Evolutionary conservation across 305 asterid genomes (phyloP).

Genomic region (Solanum hybrid): DNA sequence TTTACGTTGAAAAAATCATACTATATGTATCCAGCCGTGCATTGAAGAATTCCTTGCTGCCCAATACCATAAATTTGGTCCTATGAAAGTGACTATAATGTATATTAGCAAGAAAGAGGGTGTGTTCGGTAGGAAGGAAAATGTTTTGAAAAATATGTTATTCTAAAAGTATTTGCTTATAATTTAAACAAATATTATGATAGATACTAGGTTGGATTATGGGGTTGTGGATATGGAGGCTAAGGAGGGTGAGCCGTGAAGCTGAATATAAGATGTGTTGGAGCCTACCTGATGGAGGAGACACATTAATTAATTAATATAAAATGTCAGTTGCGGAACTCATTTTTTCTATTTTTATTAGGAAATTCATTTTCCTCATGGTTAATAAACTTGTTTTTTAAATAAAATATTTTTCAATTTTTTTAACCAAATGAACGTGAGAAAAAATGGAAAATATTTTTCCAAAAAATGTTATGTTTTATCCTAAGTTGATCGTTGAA

Average conservation of each 20-base stretch:
- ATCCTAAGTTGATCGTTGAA: neutral
- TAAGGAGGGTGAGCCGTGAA: neutral
- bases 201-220: neutral
- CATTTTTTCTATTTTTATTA: neutral
- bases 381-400: neutral
- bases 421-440: neutral
- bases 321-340: neutral
- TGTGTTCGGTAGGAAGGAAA: neutral
- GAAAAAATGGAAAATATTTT: neutral
- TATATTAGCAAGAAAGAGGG: neutral
- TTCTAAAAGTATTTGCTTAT: neutral
- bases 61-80: neutral
- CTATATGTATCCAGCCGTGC: neutral
- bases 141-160: neutral
- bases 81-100: neutral
- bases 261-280: neutral
- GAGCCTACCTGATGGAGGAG: accelerated
- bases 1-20: neutral
- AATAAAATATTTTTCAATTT: neutral
- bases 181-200: neutral
- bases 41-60: neutral
- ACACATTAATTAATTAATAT: neutral
- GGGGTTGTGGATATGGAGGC: neutral
- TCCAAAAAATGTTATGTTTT: too few species aligned
- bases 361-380: neutral